Conservation (phyloP, 2,329 filamentous ascomycete species). For the Bipolaris gigantea region DNA sequence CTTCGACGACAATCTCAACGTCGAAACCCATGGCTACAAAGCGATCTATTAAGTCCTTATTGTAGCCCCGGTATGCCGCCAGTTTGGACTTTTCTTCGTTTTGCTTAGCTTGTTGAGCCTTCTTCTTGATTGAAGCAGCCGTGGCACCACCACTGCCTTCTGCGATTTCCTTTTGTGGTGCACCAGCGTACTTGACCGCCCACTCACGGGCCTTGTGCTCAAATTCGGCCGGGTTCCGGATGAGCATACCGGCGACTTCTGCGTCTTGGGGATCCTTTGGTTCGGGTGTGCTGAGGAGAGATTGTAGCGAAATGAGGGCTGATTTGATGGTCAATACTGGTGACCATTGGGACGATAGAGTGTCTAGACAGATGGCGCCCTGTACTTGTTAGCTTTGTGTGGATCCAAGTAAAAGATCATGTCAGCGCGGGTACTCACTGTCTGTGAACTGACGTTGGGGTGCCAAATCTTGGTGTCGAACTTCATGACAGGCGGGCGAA, state of each 20-base stretch:
- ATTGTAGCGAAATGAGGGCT: constrained; percentile 88
- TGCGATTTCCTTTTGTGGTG: constrained; percentile 62
- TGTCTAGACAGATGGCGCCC: constrained; percentile 97
- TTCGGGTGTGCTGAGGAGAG: constrained; percentile 88
- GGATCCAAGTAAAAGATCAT: not conserved
- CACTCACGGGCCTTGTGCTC: constrained; percentile 83
- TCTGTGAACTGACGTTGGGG: constrained; percentile 93
- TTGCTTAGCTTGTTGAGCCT: constrained; percentile 57
- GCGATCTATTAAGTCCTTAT: constrained; percentile 76
- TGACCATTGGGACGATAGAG: constrained; percentile 85
- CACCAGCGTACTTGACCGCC: constrained; percentile 81
- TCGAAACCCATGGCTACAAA: constrained; percentile 93
- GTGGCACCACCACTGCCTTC: constrained; percentile 57
- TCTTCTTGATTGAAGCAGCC: constrained; percentile 57
- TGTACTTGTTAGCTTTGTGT: constrained; percentile 47
- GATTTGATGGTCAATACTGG: constrained; percentile 96
- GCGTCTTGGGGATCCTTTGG: constrained; percentile 97
- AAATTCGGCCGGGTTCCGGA: constrained; percentile 77
- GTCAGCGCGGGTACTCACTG: constrained; percentile 58
- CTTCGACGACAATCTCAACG: constrained; percentile 80
- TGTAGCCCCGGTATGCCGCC: constrained; percentile 78
- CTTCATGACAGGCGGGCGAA: constrained; percentile 86
- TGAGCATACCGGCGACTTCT: constrained; percentile 88
- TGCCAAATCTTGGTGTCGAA: constrained; percentile 97
- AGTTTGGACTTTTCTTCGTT: constrained; percentile 62